Conservation (phyloP, 164 flowering plant genomes). For the Aristolochia fimbriata region DNA sequence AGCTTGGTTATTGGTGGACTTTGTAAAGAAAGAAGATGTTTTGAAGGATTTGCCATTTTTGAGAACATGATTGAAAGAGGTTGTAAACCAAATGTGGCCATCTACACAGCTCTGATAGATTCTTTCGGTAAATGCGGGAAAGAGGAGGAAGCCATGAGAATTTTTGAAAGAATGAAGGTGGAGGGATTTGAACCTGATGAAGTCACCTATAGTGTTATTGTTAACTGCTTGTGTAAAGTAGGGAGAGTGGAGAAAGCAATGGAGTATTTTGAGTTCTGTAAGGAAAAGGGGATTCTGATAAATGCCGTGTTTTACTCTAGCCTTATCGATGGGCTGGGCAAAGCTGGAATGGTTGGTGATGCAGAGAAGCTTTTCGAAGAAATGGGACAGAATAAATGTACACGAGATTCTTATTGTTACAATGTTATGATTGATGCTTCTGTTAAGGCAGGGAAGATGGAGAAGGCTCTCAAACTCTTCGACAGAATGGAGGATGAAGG, state of each 20-base stretch:
- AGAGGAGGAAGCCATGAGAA: conserved; percentile 42
- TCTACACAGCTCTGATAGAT: conserved; percentile 77
- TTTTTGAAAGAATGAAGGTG: conserved; percentile 64
- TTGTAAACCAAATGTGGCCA: conserved; percentile 58
- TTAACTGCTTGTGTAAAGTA: conserved; percentile 61
- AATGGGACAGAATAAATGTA: conserved; percentile 64
- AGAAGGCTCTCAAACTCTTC: conserved; percentile 64
- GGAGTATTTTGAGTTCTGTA: conserved; percentile 45
- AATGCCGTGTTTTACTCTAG: conserved; percentile 70
- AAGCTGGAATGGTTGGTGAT: conserved; percentile 69
- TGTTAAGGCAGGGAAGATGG: conserved; percentile 51
- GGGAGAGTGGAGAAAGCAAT: conserved; percentile 69
- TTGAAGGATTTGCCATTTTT: conserved; percentile 55
- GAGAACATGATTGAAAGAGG: conserved; percentile 50
- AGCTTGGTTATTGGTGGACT: conserved; percentile 78
- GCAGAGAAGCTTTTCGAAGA: conserved; percentile 73
- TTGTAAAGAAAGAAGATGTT: conserved; percentile 56
- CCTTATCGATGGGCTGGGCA: conserved; percentile 81
- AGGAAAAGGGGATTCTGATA: conserved; percentile 29
- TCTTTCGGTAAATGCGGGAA: conserved; percentile 51
- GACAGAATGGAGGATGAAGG: conserved; percentile 75
- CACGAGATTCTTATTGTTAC: conserved; percentile 83
- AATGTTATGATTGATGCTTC: conserved; percentile 78
- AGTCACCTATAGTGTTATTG: conserved; percentile 71
- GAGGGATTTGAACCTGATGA: conserved; percentile 77